Evolutionary conservation across 2,329 filamentous ascomycete species (phyloP).

Genomic region (Penicillium sp.): DNA sequence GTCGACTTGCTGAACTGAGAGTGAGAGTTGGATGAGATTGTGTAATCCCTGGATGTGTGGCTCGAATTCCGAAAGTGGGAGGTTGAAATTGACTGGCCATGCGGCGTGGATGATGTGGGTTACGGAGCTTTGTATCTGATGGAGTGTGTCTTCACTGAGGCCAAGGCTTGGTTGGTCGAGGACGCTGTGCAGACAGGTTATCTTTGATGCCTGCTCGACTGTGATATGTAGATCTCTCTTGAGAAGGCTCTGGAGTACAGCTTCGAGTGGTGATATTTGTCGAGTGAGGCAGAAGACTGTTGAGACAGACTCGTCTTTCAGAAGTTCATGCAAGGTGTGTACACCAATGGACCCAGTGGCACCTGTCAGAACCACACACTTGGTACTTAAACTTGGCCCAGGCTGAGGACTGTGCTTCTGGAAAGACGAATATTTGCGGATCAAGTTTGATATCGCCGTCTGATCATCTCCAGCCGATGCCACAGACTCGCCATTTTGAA

Average conservation of each 20-base stretch:
- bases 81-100: constrained; percentile 61
- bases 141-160: constrained; percentile 41
- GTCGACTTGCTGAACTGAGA: constrained; percentile 37
- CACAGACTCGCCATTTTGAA: constrained; percentile 29
- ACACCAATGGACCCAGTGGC: constrained; percentile 51
- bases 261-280: constrained; percentile 23
- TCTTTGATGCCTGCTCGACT: constrained; percentile 35
- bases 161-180: constrained; percentile 50
- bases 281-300: constrained; percentile 46
- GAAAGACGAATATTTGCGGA: constrained; percentile 53
- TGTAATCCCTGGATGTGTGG: constrained; percentile 51
- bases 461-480: constrained; percentile 19
- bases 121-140: constrained; percentile 43
- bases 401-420: constrained; percentile 27
- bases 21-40: constrained; percentile 52
- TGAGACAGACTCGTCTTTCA: constrained; percentile 40
- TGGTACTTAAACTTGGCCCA: constrained; percentile 5
- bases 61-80: constrained; percentile 54
- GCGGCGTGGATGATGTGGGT: constrained; percentile 57
- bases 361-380: constrained; percentile 43
- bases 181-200: constrained; percentile 44
- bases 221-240: constrained; percentile 27
- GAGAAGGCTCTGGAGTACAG: constrained; percentile 26
- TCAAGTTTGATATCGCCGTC: constrained; percentile 49
- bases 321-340: constrained; percentile 44